Evolutionary conservation across 2,329 filamentous ascomycete species (phyloP).

Genomic region (Colletotrichum sp.): DNA sequence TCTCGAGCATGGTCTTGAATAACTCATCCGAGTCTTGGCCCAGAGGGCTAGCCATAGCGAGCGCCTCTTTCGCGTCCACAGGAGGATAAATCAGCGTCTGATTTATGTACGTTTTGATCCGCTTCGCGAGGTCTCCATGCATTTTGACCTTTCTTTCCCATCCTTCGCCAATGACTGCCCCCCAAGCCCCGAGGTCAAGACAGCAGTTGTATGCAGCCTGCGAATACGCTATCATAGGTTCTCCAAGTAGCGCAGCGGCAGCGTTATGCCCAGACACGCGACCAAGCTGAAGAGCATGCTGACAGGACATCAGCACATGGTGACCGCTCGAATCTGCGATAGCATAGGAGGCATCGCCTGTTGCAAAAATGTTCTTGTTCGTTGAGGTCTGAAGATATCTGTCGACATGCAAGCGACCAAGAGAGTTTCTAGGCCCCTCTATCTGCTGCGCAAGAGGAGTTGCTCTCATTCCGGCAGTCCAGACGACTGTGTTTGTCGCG

Average conservation of each 20-base stretch:
- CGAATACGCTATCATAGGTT: slow-evolving; percentile 26
- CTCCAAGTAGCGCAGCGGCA: slow-evolving; percentile 34
- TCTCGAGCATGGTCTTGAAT: not conserved
- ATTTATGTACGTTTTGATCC: slow-evolving; percentile 37
- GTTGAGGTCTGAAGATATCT: slow-evolving; percentile 29
- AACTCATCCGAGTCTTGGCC: slow-evolving; percentile 7
- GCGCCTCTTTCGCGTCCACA: slow-evolving; percentile 18
- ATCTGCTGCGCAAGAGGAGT: slow-evolving; percentile 35
- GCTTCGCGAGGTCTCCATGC: slow-evolving; percentile 31
- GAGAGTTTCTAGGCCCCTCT: slow-evolving; percentile 27
- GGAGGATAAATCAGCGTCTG: slow-evolving; percentile 37
- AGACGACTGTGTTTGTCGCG: slow-evolving; percentile 34
- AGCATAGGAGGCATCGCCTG: slow-evolving; percentile 36
- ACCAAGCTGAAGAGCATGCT: slow-evolving; percentile 39
- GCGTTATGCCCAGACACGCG: slow-evolving; percentile 37
- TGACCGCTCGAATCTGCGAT: slow-evolving; percentile 27
- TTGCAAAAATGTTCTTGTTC: slow-evolving; percentile 28
- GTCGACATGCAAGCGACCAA: slow-evolving; percentile 33
- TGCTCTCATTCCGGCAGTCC: slow-evolving; percentile 40
- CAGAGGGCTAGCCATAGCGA: slow-evolving; percentile 26
- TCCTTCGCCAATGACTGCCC: slow-evolving; percentile 29
- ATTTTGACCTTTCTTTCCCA: slow-evolving; percentile 34
- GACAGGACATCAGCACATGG: slow-evolving; percentile 39
- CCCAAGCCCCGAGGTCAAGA: slow-evolving; percentile 38
- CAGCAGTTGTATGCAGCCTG: slow-evolving; percentile 35